Evolutionary conservation across 495 filamentous ascomycete genomes (phyloP).

Genomic region (Talaromyces proteolyticus): DNA sequence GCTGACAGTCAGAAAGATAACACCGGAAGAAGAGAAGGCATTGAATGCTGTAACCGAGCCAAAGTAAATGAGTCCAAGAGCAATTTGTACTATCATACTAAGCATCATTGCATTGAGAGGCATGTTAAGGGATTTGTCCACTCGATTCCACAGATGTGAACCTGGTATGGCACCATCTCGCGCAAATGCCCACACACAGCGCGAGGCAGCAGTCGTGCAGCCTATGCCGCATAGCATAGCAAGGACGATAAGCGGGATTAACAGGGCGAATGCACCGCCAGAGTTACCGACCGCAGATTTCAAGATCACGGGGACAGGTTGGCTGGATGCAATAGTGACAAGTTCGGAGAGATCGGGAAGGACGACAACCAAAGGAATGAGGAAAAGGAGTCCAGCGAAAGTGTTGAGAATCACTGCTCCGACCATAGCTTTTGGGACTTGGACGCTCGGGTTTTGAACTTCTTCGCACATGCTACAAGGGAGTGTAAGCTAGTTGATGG

Average conservation of each 20-base stretch:
- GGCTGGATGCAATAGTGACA: background rate
- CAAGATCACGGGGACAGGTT: background rate
- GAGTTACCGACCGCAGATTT: background rate
- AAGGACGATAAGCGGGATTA: background rate
- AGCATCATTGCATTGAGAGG: background rate
- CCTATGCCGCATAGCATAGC: background rate
- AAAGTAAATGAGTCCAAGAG: background rate
- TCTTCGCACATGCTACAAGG: background rate
- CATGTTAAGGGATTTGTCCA: background rate
- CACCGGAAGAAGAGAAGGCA: constrained; percentile 51
- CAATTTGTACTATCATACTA: background rate
- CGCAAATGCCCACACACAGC: constrained; percentile 30
- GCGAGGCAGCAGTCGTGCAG: constrained; percentile 18
- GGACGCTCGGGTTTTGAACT: background rate
- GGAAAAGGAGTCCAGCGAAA: background rate
- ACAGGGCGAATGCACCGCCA: background rate
- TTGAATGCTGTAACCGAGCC: constrained; percentile 12
- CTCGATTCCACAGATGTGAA: background rate
- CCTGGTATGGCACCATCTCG: constrained; percentile 27
- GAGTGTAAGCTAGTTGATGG: background rate
- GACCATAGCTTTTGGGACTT: background rate
- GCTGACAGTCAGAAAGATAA: constrained; percentile 47
- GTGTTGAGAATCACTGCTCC: background rate
- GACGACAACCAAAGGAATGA: background rate
- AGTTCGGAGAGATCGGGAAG: background rate